Base-by-base conservation (phyloP, 352 stramenopile species). In the Globisporangium polare region DNA sequence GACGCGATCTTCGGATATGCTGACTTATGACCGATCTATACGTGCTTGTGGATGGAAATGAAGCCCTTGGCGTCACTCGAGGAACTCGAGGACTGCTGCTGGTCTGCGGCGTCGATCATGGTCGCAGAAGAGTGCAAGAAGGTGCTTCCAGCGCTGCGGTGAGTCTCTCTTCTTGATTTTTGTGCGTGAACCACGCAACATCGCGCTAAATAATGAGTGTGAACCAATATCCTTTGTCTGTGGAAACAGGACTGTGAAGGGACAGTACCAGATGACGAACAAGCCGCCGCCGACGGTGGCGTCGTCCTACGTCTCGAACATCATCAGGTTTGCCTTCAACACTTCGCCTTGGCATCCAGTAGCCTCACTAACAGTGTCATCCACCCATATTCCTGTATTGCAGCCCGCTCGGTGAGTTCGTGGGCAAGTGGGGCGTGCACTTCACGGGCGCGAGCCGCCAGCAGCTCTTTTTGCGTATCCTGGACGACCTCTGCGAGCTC, bases 231-330 rank as follows among this genome's bases (percentile, higher is more conserved):
- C 39, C n/a, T 15, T 20, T 67, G 50, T 31, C 6, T 61, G 46
- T 35, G 26, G 53, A 10, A 61, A 35, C 55, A 91, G 77, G 35
- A 94, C 85, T 6, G 85, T 95, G 53, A 95, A 95, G 56, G 87
- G 87, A 10, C 87, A 95, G 62, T 95, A 95, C 55, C 87, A 95
- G 60, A 94, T 95, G 81, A 95, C 87, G 5, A 95, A 93, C 76
- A 95, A 94, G 57, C 80, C 85, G 7, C 62, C 78, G 22, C 87
- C 87, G 35, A 90, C 80, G 2, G 68, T 72, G 6, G 60, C 76
- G 2, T 95, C 87, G 37, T 81, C 80, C 13, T 95, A 94, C 52
- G 77, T 94, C 9, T 31, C 78, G 2, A 95, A 80, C 58, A 93
- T 95, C 41, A 69, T 90, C 43, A 72, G 75, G 82, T 89, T 68